A percentile compares a stretch with the other conserved stretches of the same genome.
Conservation (phyloP, 176 grass and related monocot genomes). For the Triticum turgidum region DNA sequence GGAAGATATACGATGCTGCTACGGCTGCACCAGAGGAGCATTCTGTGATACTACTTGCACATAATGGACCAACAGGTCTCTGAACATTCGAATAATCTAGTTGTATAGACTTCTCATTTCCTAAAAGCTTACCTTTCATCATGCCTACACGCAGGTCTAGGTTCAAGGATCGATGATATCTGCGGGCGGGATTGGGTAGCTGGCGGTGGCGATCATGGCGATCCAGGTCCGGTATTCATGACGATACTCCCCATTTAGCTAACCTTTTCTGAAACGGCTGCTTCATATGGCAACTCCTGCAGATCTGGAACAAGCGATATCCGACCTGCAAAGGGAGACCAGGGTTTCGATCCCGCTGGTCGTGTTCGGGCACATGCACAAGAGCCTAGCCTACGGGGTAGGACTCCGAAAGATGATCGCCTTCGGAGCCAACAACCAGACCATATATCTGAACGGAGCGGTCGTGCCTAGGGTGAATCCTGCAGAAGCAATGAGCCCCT, state of each 20-base stretch:
- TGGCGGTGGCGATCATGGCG: conserved; percentile 75
- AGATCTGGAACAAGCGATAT: conserved; percentile 83
- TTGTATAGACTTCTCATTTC: neutral
- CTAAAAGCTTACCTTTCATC: neutral
- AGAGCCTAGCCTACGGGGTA: conserved; percentile 64
- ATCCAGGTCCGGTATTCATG: conserved; percentile 68
- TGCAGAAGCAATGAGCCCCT: neutral
- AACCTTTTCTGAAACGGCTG: neutral
- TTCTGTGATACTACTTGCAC: conserved; percentile 77
- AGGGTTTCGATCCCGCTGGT: conserved; percentile 69
- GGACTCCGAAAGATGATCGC: conserved; percentile 77
- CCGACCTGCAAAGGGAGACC: conserved; percentile 54
- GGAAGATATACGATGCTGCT: conserved; percentile 82
- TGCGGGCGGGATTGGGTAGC: conserved; percentile 86
- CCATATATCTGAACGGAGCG: conserved; percentile 80
- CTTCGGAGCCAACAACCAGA: conserved; percentile 48
- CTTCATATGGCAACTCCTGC: neutral
- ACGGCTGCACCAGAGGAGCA: conserved; percentile 52
- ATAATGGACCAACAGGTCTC: conserved; percentile 97
- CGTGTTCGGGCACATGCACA: conserved; percentile 96
- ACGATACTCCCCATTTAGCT: neutral
- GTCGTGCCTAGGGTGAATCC: conserved; percentile 80
- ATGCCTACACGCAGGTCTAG: conserved; percentile 58
- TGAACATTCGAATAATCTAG: neutral
- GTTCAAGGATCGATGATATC: conserved; percentile 76